Evolutionary conservation across 2,329 filamentous ascomycete species (phyloP), one percentile per base, ranked within the genome.

Genomic region (Thielaviopsis punctulata): DNA sequence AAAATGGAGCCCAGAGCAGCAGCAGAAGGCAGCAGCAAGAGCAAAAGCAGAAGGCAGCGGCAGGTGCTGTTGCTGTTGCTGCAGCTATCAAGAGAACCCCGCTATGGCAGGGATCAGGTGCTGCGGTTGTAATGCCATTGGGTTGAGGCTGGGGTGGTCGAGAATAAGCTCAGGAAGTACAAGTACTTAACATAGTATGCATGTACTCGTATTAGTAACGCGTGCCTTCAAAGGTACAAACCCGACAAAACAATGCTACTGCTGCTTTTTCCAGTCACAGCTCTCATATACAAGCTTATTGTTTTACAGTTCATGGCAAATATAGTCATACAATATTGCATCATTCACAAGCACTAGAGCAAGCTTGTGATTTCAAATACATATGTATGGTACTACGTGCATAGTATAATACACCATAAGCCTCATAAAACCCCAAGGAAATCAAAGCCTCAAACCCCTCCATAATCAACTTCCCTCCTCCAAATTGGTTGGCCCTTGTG

Each of bases 131-230:
- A 39, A 47, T 52, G 44, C 33, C n/a, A 33, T 51, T 25, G 19
- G n/a, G 23, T 15, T 22, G 43, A 45, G 44, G 30, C 15, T 41
- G 36, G n/a, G 36, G 44, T 15, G 36, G 46, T 19, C 36, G 19
- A 41, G 36, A 19, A 41, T 4, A 4, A 39, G 33, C 15, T 6
- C 10, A 39, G 15, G 10, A 18, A 3, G 4, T n/a, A 44, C 30
- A 51, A 51, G 46, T 48, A 36, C 48, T 47, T 25, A 23, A 33
- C 30, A 45, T 36, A 45, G 45, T 48, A 33, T 43, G 36, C 45
- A 50, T 24, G 23, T 45, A 23, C 39, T 44, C 18, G 7, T 9
- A 44, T 21, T 21, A 44, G 22, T n/a, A 44, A 44, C 22, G 3
- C 3, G n/a, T n/a, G n/a, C n/a, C n/a, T n/a, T n/a, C n/a, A n/a